Conservation (phyloP, 352 stramenopile genomes). For the Phytophthora cactorum region DNA sequence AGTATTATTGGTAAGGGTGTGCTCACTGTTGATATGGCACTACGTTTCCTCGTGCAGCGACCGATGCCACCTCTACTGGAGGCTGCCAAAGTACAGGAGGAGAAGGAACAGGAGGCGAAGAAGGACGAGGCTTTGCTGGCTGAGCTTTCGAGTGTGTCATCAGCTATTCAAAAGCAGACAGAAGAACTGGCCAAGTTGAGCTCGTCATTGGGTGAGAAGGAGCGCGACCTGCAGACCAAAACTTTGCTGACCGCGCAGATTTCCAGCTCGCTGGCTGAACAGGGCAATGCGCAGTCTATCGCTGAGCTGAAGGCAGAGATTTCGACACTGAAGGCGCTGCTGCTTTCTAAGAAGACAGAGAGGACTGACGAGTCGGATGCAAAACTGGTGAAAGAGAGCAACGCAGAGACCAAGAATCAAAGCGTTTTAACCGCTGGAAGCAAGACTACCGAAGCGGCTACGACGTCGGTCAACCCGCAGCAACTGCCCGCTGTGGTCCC, state of each 20-base stretch:
- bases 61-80: slow-evolving; percentile 49
- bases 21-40: not conserved
- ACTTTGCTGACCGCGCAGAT: slow-evolving; percentile 52
- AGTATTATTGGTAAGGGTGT: not conserved
- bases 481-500: slow-evolving; percentile 18
- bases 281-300: slow-evolving; percentile 63
- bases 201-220: slow-evolving; percentile 59
- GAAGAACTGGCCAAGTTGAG: slow-evolving; percentile 63
- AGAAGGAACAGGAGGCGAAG: slow-evolving; percentile 56
- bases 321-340: slow-evolving; percentile 64
- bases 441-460: slow-evolving; percentile 1
- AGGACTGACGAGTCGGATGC: not conserved
- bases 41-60: slow-evolving; percentile 29
- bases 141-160: slow-evolving; percentile 55
- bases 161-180: slow-evolving; percentile 72
- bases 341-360: slow-evolving; percentile 44
- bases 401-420: slow-evolving; percentile 12
- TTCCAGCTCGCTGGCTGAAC: slow-evolving; percentile 52
- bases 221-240: slow-evolving; percentile 58
- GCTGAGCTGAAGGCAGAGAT: slow-evolving; percentile 75
- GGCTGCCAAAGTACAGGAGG: slow-evolving; percentile 50
- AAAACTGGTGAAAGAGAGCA: not conserved
- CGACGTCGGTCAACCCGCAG: slow-evolving; percentile 8
- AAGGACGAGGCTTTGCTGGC: slow-evolving; percentile 59
- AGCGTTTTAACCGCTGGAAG: slow-evolving; percentile 2